A percentile compares a stretch with the other conserved stretches of the same genome.
Conservation (phyloP, 169 alveolate species). For the Eimeria zaria region DNA sequence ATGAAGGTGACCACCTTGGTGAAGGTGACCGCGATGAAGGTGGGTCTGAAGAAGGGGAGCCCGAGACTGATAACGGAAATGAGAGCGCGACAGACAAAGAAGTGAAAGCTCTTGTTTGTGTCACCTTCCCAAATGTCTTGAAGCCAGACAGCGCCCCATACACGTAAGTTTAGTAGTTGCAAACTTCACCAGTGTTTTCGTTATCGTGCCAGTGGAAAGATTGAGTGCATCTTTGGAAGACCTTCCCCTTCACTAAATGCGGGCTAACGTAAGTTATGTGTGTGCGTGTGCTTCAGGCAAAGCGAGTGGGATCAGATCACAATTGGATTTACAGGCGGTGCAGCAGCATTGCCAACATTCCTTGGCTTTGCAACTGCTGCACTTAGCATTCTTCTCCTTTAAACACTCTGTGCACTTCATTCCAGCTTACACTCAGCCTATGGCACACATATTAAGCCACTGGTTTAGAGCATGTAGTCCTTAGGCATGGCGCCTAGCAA, state of each 20-base stretch:
- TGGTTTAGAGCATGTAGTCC: background rate
- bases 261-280: background rate
- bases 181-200: background rate
- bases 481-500: background rate
- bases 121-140: background rate
- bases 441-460: background rate
- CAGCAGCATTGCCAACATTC: background rate
- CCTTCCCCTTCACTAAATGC: background rate
- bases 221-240: background rate
- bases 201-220: background rate
- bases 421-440: background rate
- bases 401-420: background rate
- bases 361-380: background rate
- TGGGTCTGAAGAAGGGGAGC: background rate
- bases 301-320: background rate
- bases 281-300: constrained; percentile 13
- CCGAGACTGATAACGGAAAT: background rate
- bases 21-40: too few relatives aligned
- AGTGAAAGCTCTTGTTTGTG: constrained; percentile 14
- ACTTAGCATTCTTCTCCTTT: background rate
- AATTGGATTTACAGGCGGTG: background rate
- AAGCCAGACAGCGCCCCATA: background rate
- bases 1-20: too few relatives aligned
- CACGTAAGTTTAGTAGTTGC: background rate
- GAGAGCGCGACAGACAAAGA: background rate